Evolutionary conservation across 2,329 filamentous ascomycete genomes (phyloP), one percentile per base, ranked within the genome.

Genomic region (Phoma sp.): DNA sequence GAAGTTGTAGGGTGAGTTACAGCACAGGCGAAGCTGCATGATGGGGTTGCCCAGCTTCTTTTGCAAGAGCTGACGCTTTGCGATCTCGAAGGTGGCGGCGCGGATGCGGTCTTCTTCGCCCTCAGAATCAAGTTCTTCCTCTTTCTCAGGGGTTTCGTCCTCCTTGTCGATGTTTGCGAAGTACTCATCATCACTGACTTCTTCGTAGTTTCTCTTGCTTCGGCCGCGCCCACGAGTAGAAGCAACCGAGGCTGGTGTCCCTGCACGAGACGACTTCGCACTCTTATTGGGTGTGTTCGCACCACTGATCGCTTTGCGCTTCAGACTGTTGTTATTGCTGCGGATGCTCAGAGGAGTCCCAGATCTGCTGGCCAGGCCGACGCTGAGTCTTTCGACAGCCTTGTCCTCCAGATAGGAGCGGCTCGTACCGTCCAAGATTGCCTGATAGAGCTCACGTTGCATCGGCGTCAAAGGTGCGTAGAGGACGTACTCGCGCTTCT

Each of bases 1-100:
- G 73, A 99, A 98, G 70, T 97, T 96, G 75, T 97, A 93, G 0
- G 95, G 95, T 0, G 87, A 91, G 73, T 99, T 96, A 75, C 95
- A 98, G 9, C 91, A 91, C 0, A 97, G 83, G 0, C 95, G 89
- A 3, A 96, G 85, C 71, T 99, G 95, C 81, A 96, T 91, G 18
- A 98, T 78, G 0, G 92, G 90, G 62, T 99, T 99, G 41, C 95
- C 93, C 1, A 98, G 82, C 68, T 96, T 97, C 78, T 98, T 98
- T 38, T 86, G 85, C 3, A 87, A 81, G n/a, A 98, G 90, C 72
- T 97, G 91, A 49, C 90, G 88, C 72, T 93, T 96, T 0, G 92
- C 93, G 53, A 91, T 78, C 7, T 91, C 88, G 0, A 93, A 81
- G 0, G 86, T 91, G 43, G 86, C 83, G 0, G 83, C 83, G 1